Base-by-base conservation (phyloP, 345 rosid species). In the Syzygium grande region DNA sequence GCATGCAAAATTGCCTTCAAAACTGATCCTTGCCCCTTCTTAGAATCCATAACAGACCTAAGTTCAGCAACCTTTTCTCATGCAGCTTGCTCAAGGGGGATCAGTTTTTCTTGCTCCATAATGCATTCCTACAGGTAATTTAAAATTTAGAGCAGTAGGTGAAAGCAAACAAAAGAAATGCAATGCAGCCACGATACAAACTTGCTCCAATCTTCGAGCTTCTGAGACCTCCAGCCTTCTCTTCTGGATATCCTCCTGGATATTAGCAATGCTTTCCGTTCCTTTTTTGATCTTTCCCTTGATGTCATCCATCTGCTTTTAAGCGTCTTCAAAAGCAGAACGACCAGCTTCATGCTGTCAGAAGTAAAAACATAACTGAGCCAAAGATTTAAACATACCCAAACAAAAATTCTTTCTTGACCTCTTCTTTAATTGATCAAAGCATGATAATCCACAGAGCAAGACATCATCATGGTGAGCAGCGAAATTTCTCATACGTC, bases 1-100 rank as follows among this genome's bases (percentile, higher is more conserved):
- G 98, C 99, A 87, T 92, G 93, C 92, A 96, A 89, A 87, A 97
- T 93, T 87, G 98, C 99, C 91, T 94, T 96, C 89, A 97, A 87
- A 91, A 97, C 97, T 87, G 97, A 94, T 87, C 98, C 98, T 90
- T 96, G 98, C 92, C 97, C 96, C 92, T 90, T 96, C 92, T 98
- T 99, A 77, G 98, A 94, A 89, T 94, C 96, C 93, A 93, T 90
- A 84, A 94, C 92, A 49, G 95, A 92, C 89, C 92, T 96, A 83
- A 98, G 96, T 90, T 98, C 98, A 51, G 93, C 94, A 90, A 95
- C 94, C 93, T 96, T 96, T 92, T 94, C 96, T 90, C 99, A 94
- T 38, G 99, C 99, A 61, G 94, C 96, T 90, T 98, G 98, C 89
- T 96, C 99, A 90, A 91, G 95, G 41, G 99, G 97, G 93, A 93